Base-by-base conservation (phyloP, 1,284 basidiomycete species). In the Cryptococcus sp. region DNA sequence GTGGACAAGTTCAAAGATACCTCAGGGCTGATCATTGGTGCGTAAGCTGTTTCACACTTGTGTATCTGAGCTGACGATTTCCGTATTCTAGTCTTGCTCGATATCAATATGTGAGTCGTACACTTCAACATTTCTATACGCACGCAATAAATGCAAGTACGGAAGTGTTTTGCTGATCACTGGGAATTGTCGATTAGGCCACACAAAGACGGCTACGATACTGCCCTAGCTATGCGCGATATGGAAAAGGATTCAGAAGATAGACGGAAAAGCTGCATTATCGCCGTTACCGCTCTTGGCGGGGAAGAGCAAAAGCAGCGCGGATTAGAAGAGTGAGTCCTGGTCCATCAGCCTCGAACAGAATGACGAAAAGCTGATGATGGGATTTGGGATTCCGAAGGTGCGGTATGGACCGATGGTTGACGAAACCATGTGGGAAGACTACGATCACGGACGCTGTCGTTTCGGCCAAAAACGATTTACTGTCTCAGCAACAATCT, bases 221-320 rank as follows among this genome's bases (percentile, higher is more conserved):
- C 76, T 1, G 67, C 67, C 25, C 43, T 54, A 10, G 70, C 72
- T 47, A 73, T 73, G 72, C 57, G 72, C 11, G 55, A 52, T 17
- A 65, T 69, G 17, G 75, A 77, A 45, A 66, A 65, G 38, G 50
- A 50, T 5, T 5, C 30, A 1, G 47, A 60, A 11, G 6, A 35
- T 3, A 56, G 63, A 17, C n/a, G 30, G 11, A 47, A 38, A 22
- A 63, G 69, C 15, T 65, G 70, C 57, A 74, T 78, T 47, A 71
- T 78, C 51, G 76, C 76, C 10, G 72, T 78, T 17, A 77, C 76
- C 1, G 76, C 76, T 1, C 54, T 78, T 48, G 67, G 60, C 5
- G 66, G 69, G 43, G 73, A 76, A 20, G 69, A 66, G 20, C 72
- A 77, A 57, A 64, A 64, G 19, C 62, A 60, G n/a, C 61, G 65